Conservation (phyloP, 164 flowering plant species). For the Warburgia ugandensis region DNA sequence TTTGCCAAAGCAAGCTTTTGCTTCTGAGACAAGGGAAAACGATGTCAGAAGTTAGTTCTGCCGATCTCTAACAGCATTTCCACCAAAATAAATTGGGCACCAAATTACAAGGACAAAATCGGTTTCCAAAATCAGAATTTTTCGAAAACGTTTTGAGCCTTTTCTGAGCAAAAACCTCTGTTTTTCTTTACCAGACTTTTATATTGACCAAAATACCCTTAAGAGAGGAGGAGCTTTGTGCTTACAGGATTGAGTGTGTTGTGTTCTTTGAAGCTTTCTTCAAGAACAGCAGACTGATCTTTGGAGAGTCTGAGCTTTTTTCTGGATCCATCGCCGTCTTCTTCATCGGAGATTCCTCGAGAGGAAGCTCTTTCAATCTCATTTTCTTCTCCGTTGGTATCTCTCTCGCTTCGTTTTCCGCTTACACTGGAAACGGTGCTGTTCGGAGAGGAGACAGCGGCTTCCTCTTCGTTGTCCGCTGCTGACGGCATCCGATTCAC, state of each 20-base stretch:
- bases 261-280: constrained; percentile 88
- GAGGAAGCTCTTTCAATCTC: constrained; percentile 43
- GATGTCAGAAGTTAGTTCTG: no score
- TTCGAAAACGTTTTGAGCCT: no score
- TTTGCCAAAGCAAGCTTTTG: constrained; percentile 78
- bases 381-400: constrained; percentile 27
- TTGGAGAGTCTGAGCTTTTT: constrained; percentile 77
- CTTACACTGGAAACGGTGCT: constrained; percentile 65
- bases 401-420: constrained; percentile 50
- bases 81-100: no score
- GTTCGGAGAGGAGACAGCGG: constrained; percentile 34
- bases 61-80: no score
- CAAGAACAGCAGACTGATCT: constrained; percentile 75
- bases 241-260: constrained; percentile 81
- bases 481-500: constrained; percentile 15
- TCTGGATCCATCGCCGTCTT: constrained; percentile 66
- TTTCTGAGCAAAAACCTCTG: no score
- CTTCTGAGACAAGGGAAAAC: constrained; percentile 40
- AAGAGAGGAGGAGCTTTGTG: no score
- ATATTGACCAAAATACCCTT: no score
- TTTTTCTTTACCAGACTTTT: no score
- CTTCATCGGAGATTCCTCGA: constrained; percentile 68
- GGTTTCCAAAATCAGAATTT: no score
- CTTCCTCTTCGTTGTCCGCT: constrained; percentile 11
- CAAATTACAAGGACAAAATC: no score